Evolutionary conservation across 169 alveolate genomes (phyloP), one percentile per base, ranked within the genome.

Genomic region (Plasmodium knowlesi): DNA sequence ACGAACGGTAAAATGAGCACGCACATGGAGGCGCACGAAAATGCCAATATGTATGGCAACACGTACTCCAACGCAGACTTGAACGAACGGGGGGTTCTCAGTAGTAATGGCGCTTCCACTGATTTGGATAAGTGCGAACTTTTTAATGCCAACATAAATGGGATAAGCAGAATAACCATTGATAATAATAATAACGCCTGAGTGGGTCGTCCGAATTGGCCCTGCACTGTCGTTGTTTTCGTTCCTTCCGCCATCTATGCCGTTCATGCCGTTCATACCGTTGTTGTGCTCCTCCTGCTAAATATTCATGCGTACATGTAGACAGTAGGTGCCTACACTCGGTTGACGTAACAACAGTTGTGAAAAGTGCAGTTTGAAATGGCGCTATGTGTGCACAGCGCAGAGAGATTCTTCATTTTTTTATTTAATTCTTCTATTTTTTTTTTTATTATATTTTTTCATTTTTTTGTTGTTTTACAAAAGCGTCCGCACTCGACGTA

Each of bases 101-200:
- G 88, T 8, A 80, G 88, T 41, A 93, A 81, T 25, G 84, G 78
- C 19, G 28, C 81, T 3, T 28, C 92, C 53, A 43, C 37, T 25
- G 89, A 92, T 46, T 70, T 92, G 50, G 95, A 92, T 22, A 82
- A 70, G 3, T 92, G 86, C 74, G 95, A 83, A 74, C 82, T 83
- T 41, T 37, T 92, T 70, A 83, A 92, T 61, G 92, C 91, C 30
- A 92, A 92, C 54, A 81, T 92, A 72, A 92, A 92, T n/a, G 92
- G 93, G 37, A 82, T 82, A 70, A 92, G 92, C 81, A 67, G 92
- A 41, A 81, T 81, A n/a, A 82, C 93, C 30, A 92, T 92, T 9
- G 93, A 79, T 19, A 89, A 89, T 57, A 89, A 89, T 57, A 79
- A 89, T 39, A 79, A 86, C 67, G 25, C 57, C 16, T 78, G 67